Base-by-base conservation (phyloP, 345 rosid genomes). In the Anastatica hierochuntica region DNA sequence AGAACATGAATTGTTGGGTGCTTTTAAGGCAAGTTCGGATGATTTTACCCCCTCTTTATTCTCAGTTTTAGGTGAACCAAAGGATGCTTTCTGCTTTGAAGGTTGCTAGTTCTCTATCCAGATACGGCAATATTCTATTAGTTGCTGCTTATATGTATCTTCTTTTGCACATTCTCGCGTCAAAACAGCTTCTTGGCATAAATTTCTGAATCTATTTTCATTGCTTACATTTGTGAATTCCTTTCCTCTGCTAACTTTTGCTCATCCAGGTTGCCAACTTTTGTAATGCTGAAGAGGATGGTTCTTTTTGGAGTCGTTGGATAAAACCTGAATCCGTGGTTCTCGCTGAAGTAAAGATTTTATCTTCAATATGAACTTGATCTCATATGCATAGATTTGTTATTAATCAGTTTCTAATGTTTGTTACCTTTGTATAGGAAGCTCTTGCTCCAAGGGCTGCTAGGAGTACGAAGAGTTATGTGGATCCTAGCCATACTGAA, bases 241-340 rank as follows among this genome's bases (percentile, higher is more conserved):
- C 16, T 60, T 44, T 47, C 54, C 38, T 6, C 41, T 64, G 29
- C 50, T 53, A 5, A 59, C 53, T 61, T 47, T 64, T 56, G 31
- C 51, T 8, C 58, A 36, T 66, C 38, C 71, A 90, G 97, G 99
- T 94, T 51, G 97, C 97, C 44, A 94, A 83, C 71, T 83, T 94
- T 72, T 66, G 92, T 67, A 72, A 75, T 58, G 83, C 85, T 15
- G 97, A 94, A 74, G 94, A 94, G 74, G 97, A 88, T 74, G 88
- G 92, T 63, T 83, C 85, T 60, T 94, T 94, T 48, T 94, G 99
- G 99, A 94, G 99, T 77, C 97, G 99, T 16, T 94, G 97, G 99
- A 94, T 94, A 75, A 88, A 88, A 75, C 99, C 99, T 37, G 99
- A 88, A 6, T 85, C 95, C 19, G 62, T 94, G 14, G 74, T 80